phyloP scores from a whole-genome alignment of 108 stramenopile species.

The Pseudonitzschia pungens region DNA sequence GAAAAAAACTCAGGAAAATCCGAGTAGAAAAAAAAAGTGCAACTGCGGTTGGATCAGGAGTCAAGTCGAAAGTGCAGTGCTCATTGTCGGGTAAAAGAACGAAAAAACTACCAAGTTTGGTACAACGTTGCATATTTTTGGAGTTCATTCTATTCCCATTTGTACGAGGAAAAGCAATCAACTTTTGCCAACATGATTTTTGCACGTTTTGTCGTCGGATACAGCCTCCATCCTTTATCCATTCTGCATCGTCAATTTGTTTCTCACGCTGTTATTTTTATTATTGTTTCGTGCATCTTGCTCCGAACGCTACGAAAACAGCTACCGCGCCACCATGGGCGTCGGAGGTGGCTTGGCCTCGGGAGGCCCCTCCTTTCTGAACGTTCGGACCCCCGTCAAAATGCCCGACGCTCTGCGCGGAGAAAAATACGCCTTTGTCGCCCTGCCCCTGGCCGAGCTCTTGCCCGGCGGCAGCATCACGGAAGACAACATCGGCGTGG shows the following conservation, averaged over 20 bases:
- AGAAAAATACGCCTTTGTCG: slow-evolving; percentile 95
- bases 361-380: slow-evolving; percentile 66
- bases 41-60: too few relatives aligned
- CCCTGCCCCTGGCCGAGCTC: slow-evolving; percentile 89
- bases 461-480: slow-evolving; percentile 76
- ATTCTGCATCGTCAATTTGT: not conserved
- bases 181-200: too few relatives aligned
- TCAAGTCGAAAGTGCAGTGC: not conserved
- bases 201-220: not conserved
- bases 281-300: slow-evolving; percentile 1
- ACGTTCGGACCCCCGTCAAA: slow-evolving; percentile 87
- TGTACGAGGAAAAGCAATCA: too few relatives aligned
- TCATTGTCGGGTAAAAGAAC: not conserved
- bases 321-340: slow-evolving; percentile 65
- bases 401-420: slow-evolving; percentile 93
- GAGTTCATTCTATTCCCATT: too few relatives aligned
- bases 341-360: slow-evolving; percentile 33
- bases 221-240: not conserved
- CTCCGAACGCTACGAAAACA: not conserved
- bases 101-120: not conserved
- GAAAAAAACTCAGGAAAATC: too few relatives aligned
- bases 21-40: too few relatives aligned
- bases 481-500: slow-evolving; percentile 79
- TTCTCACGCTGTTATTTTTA: slow-evolving; percentile 5
- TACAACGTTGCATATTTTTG: too few relatives aligned